Base-by-base conservation (phyloP, 331 rosid species). In the Arachis monticola region DNA sequence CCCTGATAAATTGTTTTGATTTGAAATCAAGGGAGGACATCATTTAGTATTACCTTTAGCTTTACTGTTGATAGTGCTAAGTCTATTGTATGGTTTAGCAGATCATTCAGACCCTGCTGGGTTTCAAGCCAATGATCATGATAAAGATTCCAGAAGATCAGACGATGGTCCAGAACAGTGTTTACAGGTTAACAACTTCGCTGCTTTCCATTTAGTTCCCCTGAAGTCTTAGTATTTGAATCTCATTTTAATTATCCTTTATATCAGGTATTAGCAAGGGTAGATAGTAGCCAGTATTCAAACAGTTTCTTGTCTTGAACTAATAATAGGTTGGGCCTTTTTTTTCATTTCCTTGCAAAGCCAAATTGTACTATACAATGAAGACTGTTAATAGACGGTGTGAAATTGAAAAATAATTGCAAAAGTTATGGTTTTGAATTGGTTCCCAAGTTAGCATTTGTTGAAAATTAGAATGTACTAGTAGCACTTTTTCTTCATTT, bases 171-270 rank as follows among this genome's bases (percentile, higher is more conserved):
- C 78, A 44, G 84, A 75, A 67, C 79, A 70, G 59, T 73, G 69
- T 72, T 68, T 44, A 8, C 84, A 82, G 88, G 90, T 88, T 77
- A 60, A 13, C 70, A 66, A 64, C 62, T 75, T 42, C 59, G 45
- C 6, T 40, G 45, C 45, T 51, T 73, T 71, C 63, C 38, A 10
- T 8, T 60, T 47, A 60, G 61, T 58, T 8, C 13, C 2, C 52
- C 22, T 27, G 38, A 40, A 45, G 38, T 53, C 40, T 68, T 51
- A 31, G 52, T 13, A 52, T 35, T n/a, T 38, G 68, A 60, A 17
- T 67, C 30, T 51, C 46, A 1, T 60, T 60, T 60, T 44, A 44
- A 62, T 10, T 57, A 60, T 70, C 55, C 74, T 48, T 60, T 74
- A 12, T 59, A 32, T 64, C 10, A 58, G 46, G 61, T 70, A 35